Base-by-base conservation (phyloP, 768 basidiomycete genomes). In the Pleurotus salmoneostramineus region DNA sequence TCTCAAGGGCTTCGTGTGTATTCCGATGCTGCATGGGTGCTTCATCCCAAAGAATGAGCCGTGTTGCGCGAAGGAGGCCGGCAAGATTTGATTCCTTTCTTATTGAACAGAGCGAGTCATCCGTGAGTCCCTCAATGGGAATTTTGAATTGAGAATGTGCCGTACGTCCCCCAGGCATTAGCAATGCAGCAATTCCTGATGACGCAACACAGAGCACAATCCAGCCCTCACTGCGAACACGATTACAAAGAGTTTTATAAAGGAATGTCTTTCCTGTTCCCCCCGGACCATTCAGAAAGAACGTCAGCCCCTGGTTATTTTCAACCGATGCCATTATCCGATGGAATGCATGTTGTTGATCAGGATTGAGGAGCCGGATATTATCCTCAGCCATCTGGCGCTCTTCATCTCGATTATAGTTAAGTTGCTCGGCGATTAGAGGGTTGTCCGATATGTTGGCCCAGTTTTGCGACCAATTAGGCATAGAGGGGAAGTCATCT, bases 111-210 rank as follows among this genome's bases (percentile, higher is more conserved):
- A 58, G 17, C 1, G 51, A 60, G 2, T 59, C 55, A 21, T 59
- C 58, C 50, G 6, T 32, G 8, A 57, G 49, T 17, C 21, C 54
- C 3, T 60, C 43, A 31, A 80, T 65, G 0, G 79, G 81, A 56
- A 81, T 77, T 57, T 79, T 76, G 67, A 83, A 82, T 0, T 43
- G 64, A 0, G 79, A 81, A 63, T 83, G 81, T 1, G 78, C 68
- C 11, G 82, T 83, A 0, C 71, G 64, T 5, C 81, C 81, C 37
- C 77, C 76, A 4, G 59, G 59, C 0, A 82, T 62, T 0, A 83
- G 72, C 6, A 81, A 63, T 3, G 78, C 68, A 6, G 82, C 74
- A 63, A 83, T 77, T 0, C 78, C 78, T 33, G 79, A 78, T 0
- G 77, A 81, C 11, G 79, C 76, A 4, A 80, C 76, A 74, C 75